Percentiles rank a stretch among this genome's conserved stretches.
These are phyloP conservation scores for Limtongia smithiae DNA, from an alignment of 805 yeast genomes.

Conservation along the genomic window DNA sequence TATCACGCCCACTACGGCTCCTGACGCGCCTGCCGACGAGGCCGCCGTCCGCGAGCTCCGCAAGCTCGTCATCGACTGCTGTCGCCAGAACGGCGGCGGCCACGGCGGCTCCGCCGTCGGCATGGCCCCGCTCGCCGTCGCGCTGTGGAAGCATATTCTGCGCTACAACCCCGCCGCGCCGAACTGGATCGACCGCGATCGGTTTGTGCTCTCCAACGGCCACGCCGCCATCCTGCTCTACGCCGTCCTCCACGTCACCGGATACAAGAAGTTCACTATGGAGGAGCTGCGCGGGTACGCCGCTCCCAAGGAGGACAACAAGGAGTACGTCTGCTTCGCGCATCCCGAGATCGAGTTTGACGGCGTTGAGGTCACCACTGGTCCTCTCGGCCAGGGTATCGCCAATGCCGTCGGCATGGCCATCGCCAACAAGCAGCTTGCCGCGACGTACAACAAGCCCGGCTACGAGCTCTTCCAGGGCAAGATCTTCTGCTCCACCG, in stretches of 20 bases:
- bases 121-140: constrained; percentile 42
- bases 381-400: constrained; percentile 45
- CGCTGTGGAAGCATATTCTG: constrained; percentile 40
- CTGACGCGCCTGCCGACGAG: neutral
- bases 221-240: constrained; percentile 41
- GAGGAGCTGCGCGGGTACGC: constrained; percentile 41
- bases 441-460: constrained; percentile 39
- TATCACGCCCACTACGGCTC: no score
- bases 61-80: constrained; percentile 29
- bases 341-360: constrained; percentile 43
- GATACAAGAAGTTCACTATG: constrained; percentile 41
- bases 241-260: constrained; percentile 34
- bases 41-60: constrained; percentile 18
- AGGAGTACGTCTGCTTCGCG: constrained; percentile 39
- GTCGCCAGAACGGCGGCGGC: constrained; percentile 36
- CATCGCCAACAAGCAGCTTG: constrained; percentile 40
- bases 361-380: constrained; percentile 43
- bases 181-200: constrained; percentile 39
- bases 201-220: constrained; percentile 43
- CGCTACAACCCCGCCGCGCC: constrained; percentile 37
- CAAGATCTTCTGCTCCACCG: constrained; percentile 39
- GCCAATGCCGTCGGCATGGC: constrained; percentile 44
- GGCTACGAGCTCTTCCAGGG: constrained; percentile 35
- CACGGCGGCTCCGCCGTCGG: constrained; percentile 45
- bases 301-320: constrained; percentile 24